These are phyloP conservation scores for Fusarium verrucosum DNA, from an alignment of 2,329 filamentous ascomycete species.

Conservation along the genomic window DNA sequence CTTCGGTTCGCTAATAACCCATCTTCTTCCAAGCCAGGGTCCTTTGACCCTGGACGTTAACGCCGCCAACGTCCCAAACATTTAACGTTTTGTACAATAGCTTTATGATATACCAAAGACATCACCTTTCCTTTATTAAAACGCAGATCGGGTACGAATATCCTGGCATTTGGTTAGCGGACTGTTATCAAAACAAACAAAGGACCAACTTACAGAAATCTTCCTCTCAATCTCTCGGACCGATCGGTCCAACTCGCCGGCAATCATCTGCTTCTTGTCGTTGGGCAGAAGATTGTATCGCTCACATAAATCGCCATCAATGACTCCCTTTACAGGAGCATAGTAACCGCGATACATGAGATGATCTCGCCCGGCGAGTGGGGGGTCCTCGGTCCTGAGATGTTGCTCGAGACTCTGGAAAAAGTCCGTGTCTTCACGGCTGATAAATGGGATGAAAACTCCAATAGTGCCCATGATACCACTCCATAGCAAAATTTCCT, in stretches of 20 bases:
- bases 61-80: slow-evolving; percentile 44
- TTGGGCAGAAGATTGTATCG: slow-evolving; percentile 83
- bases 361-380: slow-evolving; percentile 91
- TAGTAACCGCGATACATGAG: slow-evolving; percentile 97
- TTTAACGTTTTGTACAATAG: slow-evolving; percentile 43
- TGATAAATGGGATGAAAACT: slow-evolving; percentile 89
- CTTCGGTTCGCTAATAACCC: slow-evolving; percentile 40
- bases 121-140: slow-evolving; percentile 52
- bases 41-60: slow-evolving; percentile 44
- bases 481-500: slow-evolving; percentile 91
- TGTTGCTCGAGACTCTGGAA: slow-evolving; percentile 95
- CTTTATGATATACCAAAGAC: slow-evolving; percentile 39
- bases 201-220: slow-evolving; percentile 70
- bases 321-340: slow-evolving; percentile 93
- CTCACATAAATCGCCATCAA: slow-evolving; percentile 97
- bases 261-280: slow-evolving; percentile 95
- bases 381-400: slow-evolving; percentile 84
- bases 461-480: slow-evolving; percentile 95
- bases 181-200: background rate
- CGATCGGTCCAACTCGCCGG: slow-evolving; percentile 88
- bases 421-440: slow-evolving; percentile 94
- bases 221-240: slow-evolving; percentile 95
- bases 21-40: slow-evolving; percentile 41
- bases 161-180: slow-evolving; percentile 55
- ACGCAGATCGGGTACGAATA: slow-evolving; percentile 67